Evolutionary conservation across 257 asterid species (phyloP), one percentile per base, ranked within the genome.

Genomic region (Salvia hispanica): DNA sequence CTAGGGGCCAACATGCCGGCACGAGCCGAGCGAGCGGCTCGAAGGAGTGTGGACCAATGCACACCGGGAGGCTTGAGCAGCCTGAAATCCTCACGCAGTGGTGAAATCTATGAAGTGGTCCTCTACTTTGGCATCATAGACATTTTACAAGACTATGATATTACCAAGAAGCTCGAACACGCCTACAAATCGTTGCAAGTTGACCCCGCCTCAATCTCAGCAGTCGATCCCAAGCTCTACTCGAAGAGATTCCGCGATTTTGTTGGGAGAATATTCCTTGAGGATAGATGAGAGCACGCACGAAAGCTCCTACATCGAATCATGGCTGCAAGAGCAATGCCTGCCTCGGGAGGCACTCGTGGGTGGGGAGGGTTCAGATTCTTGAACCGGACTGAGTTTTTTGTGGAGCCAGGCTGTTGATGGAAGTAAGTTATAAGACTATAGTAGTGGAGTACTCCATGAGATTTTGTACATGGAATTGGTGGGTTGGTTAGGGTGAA

Each of bases 1-100:
- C 78, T 93, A 18, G 99, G 99, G 12, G 94, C 96, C 2, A 93
- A 93, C 89, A 86, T 90, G 99, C 99, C 99, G 16, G 99, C 99
- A 4, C 80, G 99, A 65, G 97, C 91, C 16, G 92, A 90, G 76
- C 83, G 85, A 48, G 77, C 86, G 57, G 88, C 79, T 51, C 84
- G 98, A 8, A 85, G 87, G 83, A 93, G 98, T 43, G 91, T 86
- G 44, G 86, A 89, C 70, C 94, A 80, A 70, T 88, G 82, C 77
- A 68, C 83, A 33, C 76, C 83, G 0, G 86, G 92, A 59, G 83
- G 92, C 14, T 68, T 77, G 11, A 68, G 77, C 75, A 79, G 72
- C 50, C 44, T 82, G 79, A 76, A 74, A 1, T 82, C 77, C 60
- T 81, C 88, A 0, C 78, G 78, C n/a, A 70, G 85, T 8, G 80